Conservation (phyloP, 106 monocot genomes). For the Phalaenopsis equestris region DNA sequence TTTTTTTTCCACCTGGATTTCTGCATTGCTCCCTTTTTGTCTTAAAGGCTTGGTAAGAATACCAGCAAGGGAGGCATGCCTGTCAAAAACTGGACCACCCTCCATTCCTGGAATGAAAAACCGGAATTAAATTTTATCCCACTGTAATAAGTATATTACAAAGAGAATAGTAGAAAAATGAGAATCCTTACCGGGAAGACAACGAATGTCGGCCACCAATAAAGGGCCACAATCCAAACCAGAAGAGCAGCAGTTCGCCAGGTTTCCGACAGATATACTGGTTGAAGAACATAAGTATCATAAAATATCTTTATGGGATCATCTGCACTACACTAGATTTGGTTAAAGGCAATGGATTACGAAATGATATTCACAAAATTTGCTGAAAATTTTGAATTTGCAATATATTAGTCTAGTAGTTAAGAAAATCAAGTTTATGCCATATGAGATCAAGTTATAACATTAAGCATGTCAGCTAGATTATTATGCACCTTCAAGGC, state of each 20-base stretch:
- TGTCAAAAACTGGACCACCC: slow-evolving; percentile 83
- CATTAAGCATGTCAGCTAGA: too few relatives aligned
- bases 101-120: slow-evolving; percentile 62
- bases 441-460: too few relatives aligned
- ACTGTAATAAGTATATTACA: background rate
- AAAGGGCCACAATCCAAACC: slow-evolving; percentile 37
- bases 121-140: slow-evolving; percentile 1
- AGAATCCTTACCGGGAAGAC: slow-evolving; percentile 72
- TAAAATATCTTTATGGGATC: background rate
- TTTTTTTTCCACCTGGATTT: slow-evolving; percentile 61
- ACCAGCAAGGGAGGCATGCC: slow-evolving; percentile 48
- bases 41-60: slow-evolving; percentile 58
- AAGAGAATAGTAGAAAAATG: slow-evolving; percentile 4
- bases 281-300: slow-evolving; percentile 14
- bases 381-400: background rate
- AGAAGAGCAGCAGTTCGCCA: slow-evolving; percentile 59
- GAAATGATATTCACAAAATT: background rate
- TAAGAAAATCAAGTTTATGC: background rate
- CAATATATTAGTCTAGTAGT: background rate
- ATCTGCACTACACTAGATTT: slow-evolving; percentile 9
- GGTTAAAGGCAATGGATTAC: background rate
- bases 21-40: slow-evolving; percentile 50
- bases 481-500: too few relatives aligned
- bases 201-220: slow-evolving; percentile 70
- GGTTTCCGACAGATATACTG: slow-evolving; percentile 69